These are phyloP conservation scores for Lichtheimia corymbifera DNA, from an alignment of 371 early-diverging fungal species.

Conservation along the genomic window DNA sequence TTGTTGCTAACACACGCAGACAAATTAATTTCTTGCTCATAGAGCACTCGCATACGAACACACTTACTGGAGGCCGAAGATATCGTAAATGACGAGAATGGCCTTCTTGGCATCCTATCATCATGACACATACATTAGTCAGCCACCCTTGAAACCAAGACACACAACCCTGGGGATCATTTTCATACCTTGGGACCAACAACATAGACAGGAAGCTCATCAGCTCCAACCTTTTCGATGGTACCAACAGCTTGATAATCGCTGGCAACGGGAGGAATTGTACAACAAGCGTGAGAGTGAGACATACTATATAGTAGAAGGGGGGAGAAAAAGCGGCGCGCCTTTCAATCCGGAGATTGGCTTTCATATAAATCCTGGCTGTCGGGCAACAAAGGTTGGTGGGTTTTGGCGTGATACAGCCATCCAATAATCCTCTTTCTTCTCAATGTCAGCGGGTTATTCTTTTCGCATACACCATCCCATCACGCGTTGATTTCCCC, in stretches of 20 bases:
- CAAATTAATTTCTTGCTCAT: neutral
- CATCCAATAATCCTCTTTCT: no score
- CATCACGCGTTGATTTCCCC: no score
- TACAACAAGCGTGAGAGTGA: slow-evolving; percentile 59
- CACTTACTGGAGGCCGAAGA: slow-evolving; percentile 47
- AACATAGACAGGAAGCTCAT: slow-evolving; percentile 32
- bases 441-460: no score
- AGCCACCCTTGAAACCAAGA: no score
- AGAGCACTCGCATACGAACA: neutral
- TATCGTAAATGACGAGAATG: slow-evolving; percentile 50
- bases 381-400: no score
- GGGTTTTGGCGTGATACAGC: no score
- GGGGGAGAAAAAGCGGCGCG: neutral
- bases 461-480: no score
- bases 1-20: slow-evolving; percentile 29
- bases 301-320: slow-evolving; percentile 39
- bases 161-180: neutral
- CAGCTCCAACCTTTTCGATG: slow-evolving; percentile 43
- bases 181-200: slow-evolving; percentile 34
- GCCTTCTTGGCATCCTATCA: slow-evolving; percentile 43
- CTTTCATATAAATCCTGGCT: no score
- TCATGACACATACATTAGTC: no score
- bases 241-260: slow-evolving; percentile 58
- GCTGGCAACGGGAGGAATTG: slow-evolving; percentile 61
- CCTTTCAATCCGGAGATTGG: no score